Evolutionary conservation across 169 alveolate genomes (phyloP), one percentile per base, ranked within the genome.

Genomic region (Plasmodium sp.): DNA sequence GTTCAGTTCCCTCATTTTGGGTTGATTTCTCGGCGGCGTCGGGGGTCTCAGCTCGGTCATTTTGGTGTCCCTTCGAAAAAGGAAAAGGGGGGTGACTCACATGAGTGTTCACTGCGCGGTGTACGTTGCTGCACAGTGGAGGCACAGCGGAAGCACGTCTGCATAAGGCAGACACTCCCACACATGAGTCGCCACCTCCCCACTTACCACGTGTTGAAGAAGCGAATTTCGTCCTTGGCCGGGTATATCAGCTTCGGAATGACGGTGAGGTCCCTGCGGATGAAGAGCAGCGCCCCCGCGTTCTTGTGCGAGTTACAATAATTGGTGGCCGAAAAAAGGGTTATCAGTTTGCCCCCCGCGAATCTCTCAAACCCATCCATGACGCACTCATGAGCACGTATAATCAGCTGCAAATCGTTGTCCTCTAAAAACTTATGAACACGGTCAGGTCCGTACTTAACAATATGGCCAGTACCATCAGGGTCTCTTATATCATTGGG

Each of bases 331-430:
- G 99, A 98, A 96, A 99, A 99, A 22, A 99, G 99, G 1, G 99
- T 99, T 58, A 99, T 98, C 79, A 99, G 97, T 58, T 97, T 94
- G 22, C 99, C 99, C 12, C 99, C 99, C n/a, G 99, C 99, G 95
- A 99, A 99, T 94, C 99, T 97, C 96, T 99, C 99, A 95, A 99
- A 99, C 2, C 99, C 99, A 96, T 99, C 99, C 99, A 99, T 99
- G n/a, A 99, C 99, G 93, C 99, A 99, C 96, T 99, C 99, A 95
- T 99, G 99, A 3, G 99, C 99, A 84, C 99, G 83, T 77, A 98
- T 96, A 90, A 98, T 97, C 75, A 97, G 94, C 62, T 96, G 96
- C 4, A 98, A 97, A 80, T 96, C 96, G 95, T 98, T 98, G 41
- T 95, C 96, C 18, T 96, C 96, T n/a, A 98, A 96, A 91, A 98